Base-by-base conservation (phyloP, 176 grass and related monocot species). In the Oryza australiensis region DNA sequence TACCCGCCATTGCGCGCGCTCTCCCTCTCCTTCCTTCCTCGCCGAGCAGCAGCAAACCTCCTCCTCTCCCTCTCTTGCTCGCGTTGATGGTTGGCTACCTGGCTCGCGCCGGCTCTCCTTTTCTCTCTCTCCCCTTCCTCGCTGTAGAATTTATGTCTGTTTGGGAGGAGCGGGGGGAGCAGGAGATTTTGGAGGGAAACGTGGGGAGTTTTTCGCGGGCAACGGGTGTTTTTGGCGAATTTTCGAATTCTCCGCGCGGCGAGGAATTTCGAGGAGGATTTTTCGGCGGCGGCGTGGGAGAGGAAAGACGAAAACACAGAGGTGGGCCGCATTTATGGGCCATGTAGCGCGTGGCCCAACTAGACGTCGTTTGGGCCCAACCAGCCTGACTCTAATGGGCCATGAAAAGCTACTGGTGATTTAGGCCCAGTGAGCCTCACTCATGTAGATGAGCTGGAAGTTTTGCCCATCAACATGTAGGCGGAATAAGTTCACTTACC, bases 1-100 rank as follows among this genome's bases (percentile, higher is more conserved):
- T 94, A 12, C 92, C 88, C 22, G 80, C 92, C 81, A 83, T 83
- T 62, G 35, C 72, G n/a, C 60, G 23, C 40, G 12, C 14, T 59
- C 41, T 27, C 33, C 38, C 16, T 1, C 67, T 40, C 18, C 68
- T 32, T 37, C 16, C 68, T 30, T 30, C 51, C 1, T 45, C 53
- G 1, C 6, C 53, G 20, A 57, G 20, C 53, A 57, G 53, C 20
- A n/a, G 48, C 48, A 57, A 57, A 51, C 15, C 9, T 51, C 26
- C 33, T 37, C 51, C n/a, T 6, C 79, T 37, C 55, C 35, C 26
- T 30, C 53, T 1, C 37, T 70, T 34, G 37, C 53, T 6, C 79
- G 26, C 53, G 24, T 23, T n/a, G n/a, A n/a, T n/a, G n/a, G n/a
- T n/a, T n/a, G n/a, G n/a, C n/a, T n/a, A n/a, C n/a, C 35, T 69